Evolutionary conservation across 306 rosid species (phyloP).

Genomic region (Vicia sativa): DNA sequence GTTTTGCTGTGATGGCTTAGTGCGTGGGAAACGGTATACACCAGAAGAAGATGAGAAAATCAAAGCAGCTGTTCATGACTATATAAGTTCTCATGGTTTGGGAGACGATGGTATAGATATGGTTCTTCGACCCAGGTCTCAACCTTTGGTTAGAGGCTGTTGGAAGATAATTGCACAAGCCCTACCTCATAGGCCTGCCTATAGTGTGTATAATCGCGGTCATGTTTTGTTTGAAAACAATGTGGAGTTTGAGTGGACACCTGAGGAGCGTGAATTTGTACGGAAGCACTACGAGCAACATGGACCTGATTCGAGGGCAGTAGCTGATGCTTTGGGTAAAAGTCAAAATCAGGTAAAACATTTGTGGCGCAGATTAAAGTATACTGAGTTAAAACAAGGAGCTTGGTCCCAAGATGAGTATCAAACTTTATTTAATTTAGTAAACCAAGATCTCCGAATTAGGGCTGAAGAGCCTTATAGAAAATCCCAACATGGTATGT

Average conservation of each 20-base stretch:
- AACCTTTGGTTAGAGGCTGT: slow-evolving; percentile 51
- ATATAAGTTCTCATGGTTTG: slow-evolving; percentile 52
- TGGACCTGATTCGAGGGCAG: slow-evolving; percentile 66
- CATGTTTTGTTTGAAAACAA: slow-evolving; percentile 62
- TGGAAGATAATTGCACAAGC: slow-evolving; percentile 66
- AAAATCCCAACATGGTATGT: slow-evolving; percentile 64
- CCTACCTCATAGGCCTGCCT: slow-evolving; percentile 54
- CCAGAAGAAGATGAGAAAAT: slow-evolving; percentile 69
- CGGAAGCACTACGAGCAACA: slow-evolving; percentile 42
- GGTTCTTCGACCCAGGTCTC: slow-evolving; percentile 45
- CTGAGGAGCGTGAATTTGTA: slow-evolving; percentile 57
- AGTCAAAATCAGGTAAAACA: slow-evolving; percentile 72
- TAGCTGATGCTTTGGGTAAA: slow-evolving; percentile 64
- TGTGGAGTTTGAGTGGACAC: slow-evolving; percentile 52
- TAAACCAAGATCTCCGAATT: slow-evolving; percentile 64
- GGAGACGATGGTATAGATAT: slow-evolving; percentile 68
- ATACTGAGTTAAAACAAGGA: slow-evolving; percentile 44
- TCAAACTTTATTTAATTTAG: slow-evolving; percentile 70
- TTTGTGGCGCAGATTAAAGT: slow-evolving; percentile 67
- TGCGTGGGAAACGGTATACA: slow-evolving; percentile 66
- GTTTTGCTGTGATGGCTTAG: slow-evolving; percentile 43
- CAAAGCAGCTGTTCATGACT: slow-evolving; percentile 52
- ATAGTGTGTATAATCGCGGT: slow-evolving; percentile 56
- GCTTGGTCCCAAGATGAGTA: slow-evolving; percentile 74
- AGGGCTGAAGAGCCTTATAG: slow-evolving; percentile 55